Base-by-base conservation (phyloP, 768 basidiomycete genomes). In the Mycena galericulata region DNA sequence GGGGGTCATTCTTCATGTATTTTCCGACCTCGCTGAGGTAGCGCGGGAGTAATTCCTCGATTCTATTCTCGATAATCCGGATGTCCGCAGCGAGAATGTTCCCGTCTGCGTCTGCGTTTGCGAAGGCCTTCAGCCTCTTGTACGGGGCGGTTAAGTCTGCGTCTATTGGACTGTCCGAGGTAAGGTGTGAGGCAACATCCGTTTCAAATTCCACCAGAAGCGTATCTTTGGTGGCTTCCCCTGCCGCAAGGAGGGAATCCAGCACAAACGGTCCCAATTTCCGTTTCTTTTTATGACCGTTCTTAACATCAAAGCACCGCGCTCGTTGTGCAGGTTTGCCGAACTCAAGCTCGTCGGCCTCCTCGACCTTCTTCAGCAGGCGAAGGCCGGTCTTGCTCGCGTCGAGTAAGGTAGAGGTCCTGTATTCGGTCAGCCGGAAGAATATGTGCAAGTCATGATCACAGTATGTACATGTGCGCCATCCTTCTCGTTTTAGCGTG, bases 391-490 rank as follows among this genome's bases (percentile, higher is more conserved):
- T 85, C 72, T 88, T 88, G 61, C 78, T 79, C 1, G 84, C 81
- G 76, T 88, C 87, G 8, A 88, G 76, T 34, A 85, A 77, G 15
- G 82, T 84, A 6, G 81, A 83, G 62, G 85, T 86, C 83, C 87
- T 88, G 58, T 29, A 55, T 61, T 30, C 27, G 41, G 30, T 49
- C 38, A 51, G 60, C 56, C n/a, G 6, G n/a, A 60, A 22, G 24
- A 30, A 24, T 22, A 32, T 29, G 22, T 38, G 34, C n/a, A 38
- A 53, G 15, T 10, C 1, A 38, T 20, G 29, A 14, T 29, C 43
- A 8, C 59, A 22, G 34, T 22, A 74, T 81, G 68, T 22, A 87
- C 87, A 88, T 87, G 22, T 82, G 82, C 0, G 86, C 86, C 17
- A 84, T 56, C 20, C 43, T 74, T 61, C 18, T 69, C 75, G 74